phyloP scores from a whole-genome alignment of 2,329 filamentous ascomycete genomes.

The Colletotrichum euphorbiae region DNA sequence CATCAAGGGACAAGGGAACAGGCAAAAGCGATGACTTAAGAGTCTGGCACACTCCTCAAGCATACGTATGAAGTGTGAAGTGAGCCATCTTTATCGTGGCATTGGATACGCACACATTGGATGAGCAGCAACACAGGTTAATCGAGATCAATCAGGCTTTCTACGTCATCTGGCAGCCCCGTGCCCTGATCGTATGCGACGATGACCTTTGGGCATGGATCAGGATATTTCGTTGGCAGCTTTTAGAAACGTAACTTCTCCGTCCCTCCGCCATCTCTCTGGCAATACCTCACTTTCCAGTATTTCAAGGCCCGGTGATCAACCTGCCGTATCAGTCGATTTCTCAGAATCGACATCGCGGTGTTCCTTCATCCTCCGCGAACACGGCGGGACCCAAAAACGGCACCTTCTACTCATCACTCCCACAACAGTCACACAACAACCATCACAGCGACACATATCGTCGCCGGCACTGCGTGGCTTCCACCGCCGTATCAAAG shows the following conservation, averaged over 20 bases:
- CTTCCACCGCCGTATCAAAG: slow-evolving; percentile 38
- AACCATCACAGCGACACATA: slow-evolving; percentile 11
- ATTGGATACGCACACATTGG: too few relatives aligned
- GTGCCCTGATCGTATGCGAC: too few relatives aligned
- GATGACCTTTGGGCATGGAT: too few relatives aligned
- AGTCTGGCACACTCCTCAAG: background rate
- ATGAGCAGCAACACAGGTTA: too few relatives aligned
- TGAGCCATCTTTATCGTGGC: too few relatives aligned
- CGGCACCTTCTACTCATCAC: background rate
- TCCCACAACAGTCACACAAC: background rate
- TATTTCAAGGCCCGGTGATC: background rate
- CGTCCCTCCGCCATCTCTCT: too few relatives aligned
- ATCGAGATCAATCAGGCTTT: too few relatives aligned
- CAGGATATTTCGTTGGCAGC: too few relatives aligned
- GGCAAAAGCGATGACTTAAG: background rate
- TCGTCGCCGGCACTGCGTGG: background rate
- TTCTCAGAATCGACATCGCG: background rate
- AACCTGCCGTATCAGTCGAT: background rate
- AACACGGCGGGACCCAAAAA: background rate
- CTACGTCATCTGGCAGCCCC: too few relatives aligned
- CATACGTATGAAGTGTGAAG: too few relatives aligned
- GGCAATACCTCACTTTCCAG: background rate
- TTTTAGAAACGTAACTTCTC: too few relatives aligned
- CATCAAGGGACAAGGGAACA: too few relatives aligned
- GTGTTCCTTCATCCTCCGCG: background rate